Percentiles rank a stretch among this genome's conserved stretches.
Evolutionary conservation across 2,329 filamentous ascomycete genomes (phyloP).

Genomic region (Aureobasidium sp.): DNA sequence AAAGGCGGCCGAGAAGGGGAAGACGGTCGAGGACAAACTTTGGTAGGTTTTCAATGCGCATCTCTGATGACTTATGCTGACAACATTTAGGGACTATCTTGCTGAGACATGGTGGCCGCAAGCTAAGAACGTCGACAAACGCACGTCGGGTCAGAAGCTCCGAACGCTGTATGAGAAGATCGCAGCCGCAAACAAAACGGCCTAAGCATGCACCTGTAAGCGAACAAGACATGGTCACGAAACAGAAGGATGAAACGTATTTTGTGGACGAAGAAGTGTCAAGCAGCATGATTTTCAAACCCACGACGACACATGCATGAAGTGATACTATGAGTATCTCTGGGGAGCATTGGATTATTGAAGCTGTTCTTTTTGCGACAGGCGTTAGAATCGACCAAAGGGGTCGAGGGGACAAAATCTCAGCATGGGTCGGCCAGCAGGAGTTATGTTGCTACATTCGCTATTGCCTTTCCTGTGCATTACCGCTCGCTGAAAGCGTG

Average conservation of each 20-base stretch:
- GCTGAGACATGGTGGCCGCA: constrained; percentile 32
- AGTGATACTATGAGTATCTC: constrained; percentile 1
- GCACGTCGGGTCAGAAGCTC: constrained; percentile 30
- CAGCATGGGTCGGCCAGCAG: constrained; percentile 13
- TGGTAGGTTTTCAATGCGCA: constrained; percentile 22
- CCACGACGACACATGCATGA: neutral
- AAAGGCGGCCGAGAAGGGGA: constrained; percentile 28
- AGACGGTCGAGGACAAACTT: constrained; percentile 25
- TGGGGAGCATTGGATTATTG: constrained; percentile 13
- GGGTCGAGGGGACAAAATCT: constrained; percentile 8
- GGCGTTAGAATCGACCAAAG: constrained; percentile 6
- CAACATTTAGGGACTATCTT: constrained; percentile 25
- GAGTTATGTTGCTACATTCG: constrained; percentile 13
- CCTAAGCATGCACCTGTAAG: neutral
- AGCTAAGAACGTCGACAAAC: constrained; percentile 25
- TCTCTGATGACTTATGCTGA: constrained; percentile 10
- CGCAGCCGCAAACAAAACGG: constrained; percentile 15
- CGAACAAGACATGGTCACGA: neutral
- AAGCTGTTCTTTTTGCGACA: constrained; percentile 12
- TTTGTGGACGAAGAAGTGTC: neutral
- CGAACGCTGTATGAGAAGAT: constrained; percentile 33
- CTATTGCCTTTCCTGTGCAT: constrained; percentile 12
- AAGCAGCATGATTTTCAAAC: neutral
- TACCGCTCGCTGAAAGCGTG: constrained; percentile 8
- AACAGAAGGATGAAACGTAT: neutral